Evolutionary conservation across 345 rosid species (phyloP).

Genomic region (Gossypium ekmanianum): DNA sequence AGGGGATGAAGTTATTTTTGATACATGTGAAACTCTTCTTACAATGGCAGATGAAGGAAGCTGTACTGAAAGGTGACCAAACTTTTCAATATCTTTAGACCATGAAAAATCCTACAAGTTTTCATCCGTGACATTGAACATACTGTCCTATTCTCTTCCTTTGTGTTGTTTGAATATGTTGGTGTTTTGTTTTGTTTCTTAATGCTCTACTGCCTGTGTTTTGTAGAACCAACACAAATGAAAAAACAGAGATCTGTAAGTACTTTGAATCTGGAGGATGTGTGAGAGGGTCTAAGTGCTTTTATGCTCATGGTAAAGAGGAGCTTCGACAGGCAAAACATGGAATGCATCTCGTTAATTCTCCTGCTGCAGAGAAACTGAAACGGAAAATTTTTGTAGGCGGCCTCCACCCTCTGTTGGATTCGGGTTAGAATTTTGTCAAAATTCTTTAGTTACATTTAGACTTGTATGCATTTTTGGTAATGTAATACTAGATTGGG

Average conservation of each 20-base stretch:
- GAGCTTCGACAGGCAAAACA: slow-evolving; percentile 33
- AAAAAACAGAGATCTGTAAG: slow-evolving; percentile 38
- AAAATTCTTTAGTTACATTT: neutral
- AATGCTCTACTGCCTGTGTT: slow-evolving; percentile 15
- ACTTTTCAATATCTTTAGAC: slow-evolving; percentile 3
- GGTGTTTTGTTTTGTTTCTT: neutral
- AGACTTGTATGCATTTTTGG: neutral
- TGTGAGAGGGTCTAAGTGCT: slow-evolving; percentile 44
- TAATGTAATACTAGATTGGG: neutral
- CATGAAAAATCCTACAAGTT: slow-evolving; percentile 6
- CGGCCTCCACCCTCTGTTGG: slow-evolving; percentile 44
- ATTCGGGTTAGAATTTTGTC: slow-evolving; percentile 45
- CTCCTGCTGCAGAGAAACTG: slow-evolving; percentile 12
- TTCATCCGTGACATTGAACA: neutral
- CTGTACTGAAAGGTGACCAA: slow-evolving; percentile 30
- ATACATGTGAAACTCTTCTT: slow-evolving; percentile 26
- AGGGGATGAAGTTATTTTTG: slow-evolving; percentile 32
- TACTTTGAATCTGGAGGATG: slow-evolving; percentile 47
- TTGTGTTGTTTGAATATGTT: neutral
- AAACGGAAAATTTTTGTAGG: slow-evolving; percentile 49
- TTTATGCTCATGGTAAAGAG: slow-evolving; percentile 42
- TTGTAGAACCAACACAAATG: slow-evolving; percentile 26
- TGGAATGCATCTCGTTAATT: slow-evolving; percentile 22
- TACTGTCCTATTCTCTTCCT: neutral
- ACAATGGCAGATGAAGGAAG: slow-evolving; percentile 31